Evolutionary conservation across 331 rosid species (phyloP).

Genomic region (Phaseolus coccineus): DNA sequence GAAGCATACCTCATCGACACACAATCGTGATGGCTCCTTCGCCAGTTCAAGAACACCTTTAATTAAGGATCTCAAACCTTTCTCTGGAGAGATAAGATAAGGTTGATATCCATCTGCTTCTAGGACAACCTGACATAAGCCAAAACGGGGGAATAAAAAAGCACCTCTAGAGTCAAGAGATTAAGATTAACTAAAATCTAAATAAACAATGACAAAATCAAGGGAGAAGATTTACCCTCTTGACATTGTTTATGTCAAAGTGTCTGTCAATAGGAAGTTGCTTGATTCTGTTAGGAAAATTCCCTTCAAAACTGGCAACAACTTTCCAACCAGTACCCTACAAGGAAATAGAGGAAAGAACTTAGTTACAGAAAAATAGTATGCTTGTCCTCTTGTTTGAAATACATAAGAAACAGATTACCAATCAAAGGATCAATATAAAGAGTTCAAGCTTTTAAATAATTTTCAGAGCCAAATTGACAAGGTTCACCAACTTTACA

Average conservation of each 20-base stretch:
- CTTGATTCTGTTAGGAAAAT: conserved; percentile 90
- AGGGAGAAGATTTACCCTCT: conserved; percentile 66
- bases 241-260: conserved; percentile 92
- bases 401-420: conserved; percentile 19
- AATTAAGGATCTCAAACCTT: conserved; percentile 93
- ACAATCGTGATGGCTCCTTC: conserved; percentile 89
- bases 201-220: conserved; percentile 10
- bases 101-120: conserved; percentile 99
- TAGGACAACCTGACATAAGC: conserved; percentile 75
- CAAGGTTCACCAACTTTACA: conserved; percentile 10
- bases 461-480: conserved; percentile 26
- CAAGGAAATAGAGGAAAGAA: conserved; percentile 37
- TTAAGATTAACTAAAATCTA: conserved; percentile 30
- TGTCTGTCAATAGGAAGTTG: conserved; percentile 95
- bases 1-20: conserved; percentile 89
- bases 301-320: conserved; percentile 97
- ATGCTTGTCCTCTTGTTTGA: background rate
- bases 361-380: conserved; percentile 23
- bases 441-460: conserved; percentile 37
- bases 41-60: conserved; percentile 95
- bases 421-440: conserved; percentile 10
- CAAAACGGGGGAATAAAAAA: conserved; percentile 39
- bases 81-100: conserved; percentile 96
- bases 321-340: conserved; percentile 98
- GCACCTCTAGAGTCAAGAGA: conserved; percentile 34